Conservation (phyloP, 2,329 filamentous ascomycete species). For the Aspergillus tamarii region DNA sequence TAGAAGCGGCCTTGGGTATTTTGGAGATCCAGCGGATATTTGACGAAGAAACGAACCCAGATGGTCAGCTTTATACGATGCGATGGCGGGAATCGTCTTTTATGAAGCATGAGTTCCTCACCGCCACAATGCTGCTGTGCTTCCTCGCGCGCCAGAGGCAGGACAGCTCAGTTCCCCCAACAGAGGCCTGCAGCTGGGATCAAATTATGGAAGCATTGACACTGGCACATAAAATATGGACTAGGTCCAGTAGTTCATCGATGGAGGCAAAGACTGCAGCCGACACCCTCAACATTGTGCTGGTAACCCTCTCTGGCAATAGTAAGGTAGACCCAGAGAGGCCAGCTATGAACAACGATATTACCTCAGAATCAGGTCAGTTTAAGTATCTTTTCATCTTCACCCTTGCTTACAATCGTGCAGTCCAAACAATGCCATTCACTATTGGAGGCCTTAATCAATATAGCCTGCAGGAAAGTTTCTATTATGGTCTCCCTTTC, state of each 20-base stretch:
- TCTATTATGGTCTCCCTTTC: not conserved
- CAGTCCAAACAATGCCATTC: not conserved
- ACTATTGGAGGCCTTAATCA: not conserved
- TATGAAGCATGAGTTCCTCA: conserved; percentile 62
- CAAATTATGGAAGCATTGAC: not conserved
- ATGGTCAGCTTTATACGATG: conserved; percentile 54
- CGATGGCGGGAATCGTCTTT: conserved; percentile 62
- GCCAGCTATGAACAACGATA: not conserved
- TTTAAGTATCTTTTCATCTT: not conserved
- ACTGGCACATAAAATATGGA: conserved; percentile 20
- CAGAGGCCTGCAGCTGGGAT: conserved; percentile 11
- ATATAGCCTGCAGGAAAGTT: not conserved
- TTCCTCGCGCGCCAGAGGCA: conserved; percentile 12
- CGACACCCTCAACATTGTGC: conserved; percentile 14
- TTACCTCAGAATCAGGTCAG: not conserved
- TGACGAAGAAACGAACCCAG: conserved; percentile 55
- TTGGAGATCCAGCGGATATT: conserved; percentile 54
- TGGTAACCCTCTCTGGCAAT: not conserved
- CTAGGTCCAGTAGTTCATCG: conserved; percentile 19
- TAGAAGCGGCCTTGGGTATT: conserved; percentile 51
- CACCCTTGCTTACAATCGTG: not conserved
- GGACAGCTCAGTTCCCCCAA: conserved; percentile 12
- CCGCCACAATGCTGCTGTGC: conserved; percentile 63
- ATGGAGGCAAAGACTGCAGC: conserved; percentile 20
- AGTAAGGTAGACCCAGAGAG: not conserved